Conservation (phyloP, 2,329 filamentous ascomycete species). For the Cladosporium sp. region DNA sequence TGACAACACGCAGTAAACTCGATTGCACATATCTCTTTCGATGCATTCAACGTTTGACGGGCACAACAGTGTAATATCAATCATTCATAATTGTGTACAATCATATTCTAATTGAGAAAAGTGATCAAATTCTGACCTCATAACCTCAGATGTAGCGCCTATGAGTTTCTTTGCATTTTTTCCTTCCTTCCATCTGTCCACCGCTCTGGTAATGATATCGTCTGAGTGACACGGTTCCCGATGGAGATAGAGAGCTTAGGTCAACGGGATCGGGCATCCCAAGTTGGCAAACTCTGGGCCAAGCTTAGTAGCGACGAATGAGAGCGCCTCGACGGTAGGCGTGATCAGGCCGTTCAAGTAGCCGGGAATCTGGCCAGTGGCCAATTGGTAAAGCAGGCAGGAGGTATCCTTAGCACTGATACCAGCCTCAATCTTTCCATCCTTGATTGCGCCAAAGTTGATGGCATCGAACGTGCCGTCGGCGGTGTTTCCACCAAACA, state of each 20-base stretch:
- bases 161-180: background rate
- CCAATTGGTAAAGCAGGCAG: constrained; percentile 50
- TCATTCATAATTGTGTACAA: background rate
- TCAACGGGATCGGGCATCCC: constrained; percentile 41
- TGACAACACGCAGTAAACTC: too few relatives aligned
- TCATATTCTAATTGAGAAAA: background rate
- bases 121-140: background rate
- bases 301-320: constrained; percentile 38
- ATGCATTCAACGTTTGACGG: background rate
- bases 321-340: constrained; percentile 40
- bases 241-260: background rate
- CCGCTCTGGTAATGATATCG: background rate
- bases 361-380: constrained; percentile 42
- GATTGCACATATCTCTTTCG: background rate
- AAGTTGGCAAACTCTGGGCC: constrained; percentile 37
- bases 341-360: constrained; percentile 42
- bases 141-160: background rate
- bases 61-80: background rate
- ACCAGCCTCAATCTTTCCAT: constrained; percentile 41
- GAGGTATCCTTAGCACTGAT: constrained; percentile 34
- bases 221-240: too few relatives aligned
- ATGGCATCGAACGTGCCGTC: constrained; percentile 43
- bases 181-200: background rate
- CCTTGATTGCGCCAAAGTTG: constrained; percentile 43
- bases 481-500: constrained; percentile 48